These are phyloP conservation scores for Trichomonascaceae sp. DNA, from an alignment of 1,139 yeast genomes.

Conservation along the genomic window DNA sequence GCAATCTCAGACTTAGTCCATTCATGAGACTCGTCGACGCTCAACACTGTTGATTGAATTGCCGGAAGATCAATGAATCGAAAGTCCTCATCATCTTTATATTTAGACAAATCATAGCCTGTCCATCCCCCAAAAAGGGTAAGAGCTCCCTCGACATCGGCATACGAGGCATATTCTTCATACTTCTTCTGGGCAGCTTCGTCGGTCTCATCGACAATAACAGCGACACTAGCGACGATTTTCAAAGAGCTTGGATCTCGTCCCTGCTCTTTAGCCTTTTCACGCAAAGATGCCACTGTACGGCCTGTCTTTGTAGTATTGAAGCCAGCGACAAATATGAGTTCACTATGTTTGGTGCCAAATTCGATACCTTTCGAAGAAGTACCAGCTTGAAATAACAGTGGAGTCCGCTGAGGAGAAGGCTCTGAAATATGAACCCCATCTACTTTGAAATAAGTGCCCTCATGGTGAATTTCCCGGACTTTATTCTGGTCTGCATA, in stretches of 20 bases:
- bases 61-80: conserved; percentile 26
- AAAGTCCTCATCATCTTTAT: conserved; percentile 25
- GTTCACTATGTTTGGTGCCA: conserved; percentile 37
- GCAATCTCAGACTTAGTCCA: conserved; percentile 31
- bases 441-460: conserved; percentile 36
- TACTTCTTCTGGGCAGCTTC: conserved; percentile 32
- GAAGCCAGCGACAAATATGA: conserved; percentile 36
- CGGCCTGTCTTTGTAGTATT: conserved; percentile 19
- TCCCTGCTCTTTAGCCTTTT: conserved; percentile 25
- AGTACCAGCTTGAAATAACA: conserved; percentile 45
- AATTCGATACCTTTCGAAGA: conserved; percentile 40
- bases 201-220: conserved; percentile 29
- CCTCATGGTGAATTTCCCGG: conserved; percentile 35
- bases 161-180: conserved; percentile 22
- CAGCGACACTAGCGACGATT: conserved; percentile 23
- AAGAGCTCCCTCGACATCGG: conserved; percentile 30
- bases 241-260: conserved; percentile 30
- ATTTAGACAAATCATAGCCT: conserved; percentile 29
- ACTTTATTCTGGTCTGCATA: conserved; percentile 34
- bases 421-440: conserved; percentile 38
- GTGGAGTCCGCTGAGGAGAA: conserved; percentile 39
- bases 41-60: conserved; percentile 13
- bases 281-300: conserved; percentile 21
- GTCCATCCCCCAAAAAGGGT: conserved; percentile 35
- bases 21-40: conserved; percentile 17